Evolutionary conservation across 306 rosid genomes (phyloP).

Genomic region (Betula pendula): DNA sequence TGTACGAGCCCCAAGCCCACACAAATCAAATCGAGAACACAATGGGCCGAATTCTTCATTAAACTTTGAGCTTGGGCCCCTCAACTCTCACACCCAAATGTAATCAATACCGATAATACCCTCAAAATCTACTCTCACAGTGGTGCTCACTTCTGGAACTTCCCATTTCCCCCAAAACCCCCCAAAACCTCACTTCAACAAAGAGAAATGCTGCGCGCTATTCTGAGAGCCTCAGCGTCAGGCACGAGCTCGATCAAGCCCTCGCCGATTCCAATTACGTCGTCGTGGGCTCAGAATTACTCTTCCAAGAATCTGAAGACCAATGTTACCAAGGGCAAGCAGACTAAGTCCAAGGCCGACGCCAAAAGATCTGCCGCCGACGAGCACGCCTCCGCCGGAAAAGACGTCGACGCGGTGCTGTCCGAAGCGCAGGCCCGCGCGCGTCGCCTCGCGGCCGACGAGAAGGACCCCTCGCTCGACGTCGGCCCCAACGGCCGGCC

Average conservation of each 20-base stretch:
- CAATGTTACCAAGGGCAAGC: slow-evolving; percentile 30
- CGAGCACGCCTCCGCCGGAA: slow-evolving; percentile 24
- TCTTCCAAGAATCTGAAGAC: slow-evolving; percentile 48
- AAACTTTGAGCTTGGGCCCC: too few species aligned
- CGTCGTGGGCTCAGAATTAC: slow-evolving; percentile 29
- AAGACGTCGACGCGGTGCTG: slow-evolving; percentile 39
- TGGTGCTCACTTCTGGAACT: neutral
- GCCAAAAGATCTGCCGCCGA: slow-evolving; percentile 29
- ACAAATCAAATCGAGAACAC: too few species aligned
- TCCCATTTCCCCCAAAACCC: slow-evolving; percentile 27
- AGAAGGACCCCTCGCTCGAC: slow-evolving; percentile 62
- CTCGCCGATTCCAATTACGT: slow-evolving; percentile 18
- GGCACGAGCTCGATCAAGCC: slow-evolving; percentile 16
- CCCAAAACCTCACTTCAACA: slow-evolving; percentile 26
- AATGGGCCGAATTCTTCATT: too few species aligned
- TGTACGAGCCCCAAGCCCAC: too few species aligned
- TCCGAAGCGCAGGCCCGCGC: slow-evolving; percentile 55
- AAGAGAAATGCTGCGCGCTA: slow-evolving; percentile 54
- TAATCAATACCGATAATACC: too few species aligned
- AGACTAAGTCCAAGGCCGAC: slow-evolving; percentile 37
- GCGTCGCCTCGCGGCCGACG: slow-evolving; percentile 69
- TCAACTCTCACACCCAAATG: too few species aligned
- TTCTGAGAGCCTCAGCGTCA: slow-evolving; percentile 43
- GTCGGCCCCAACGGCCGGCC: slow-evolving; percentile 71
- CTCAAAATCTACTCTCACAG: neutral